Evolutionary conservation across 2,329 filamentous ascomycete genomes (phyloP), one percentile per base, ranked within the genome.

Genomic region (Raffaelea deltoideospora): DNA sequence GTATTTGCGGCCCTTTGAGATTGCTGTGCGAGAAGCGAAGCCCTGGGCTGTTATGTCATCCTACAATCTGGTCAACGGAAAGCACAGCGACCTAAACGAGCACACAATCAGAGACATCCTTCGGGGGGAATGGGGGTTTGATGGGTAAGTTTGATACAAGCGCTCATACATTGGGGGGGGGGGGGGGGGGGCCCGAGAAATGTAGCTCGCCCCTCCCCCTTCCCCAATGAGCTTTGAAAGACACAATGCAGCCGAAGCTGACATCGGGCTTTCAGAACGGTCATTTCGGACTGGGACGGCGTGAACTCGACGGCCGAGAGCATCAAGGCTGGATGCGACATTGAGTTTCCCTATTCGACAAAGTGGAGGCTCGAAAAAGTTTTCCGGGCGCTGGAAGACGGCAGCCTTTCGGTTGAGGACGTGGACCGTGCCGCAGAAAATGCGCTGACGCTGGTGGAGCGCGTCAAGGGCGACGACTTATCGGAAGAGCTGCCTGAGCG

Each of bases 1-100:
- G 1, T 84, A 83, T 45, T 66, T 84, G n/a, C 72, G 75, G 32
- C 79, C 79, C 0, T 84, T 84, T 44, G 77, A 83, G 55, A 80
- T 83, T 48, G 76, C 76, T 0, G 61, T 83, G 28, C 64, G 76
- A 31, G 74, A 81, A 44, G 72, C 76, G 13, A 74, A 78, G 38
- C 75, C 76, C 3, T 78, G 75, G 74, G 74, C 74, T 5, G 53
- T 80, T 31, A 81, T 81, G 76, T 69, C 70, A 5, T 73, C 73
- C 2, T 81, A 80, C 48, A 80, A 80, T 46, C 58, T 76, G 22
- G 55, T 80, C 45, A 80, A 80, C 49, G 75, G 76, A 5, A 53
- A 68, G 5, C 72, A 76, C 45, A 65, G 69, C 17, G 69, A 72
- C 43, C 65, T 71, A 61, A 69, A 75, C 44, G 55, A 51, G 13